Conservation (phyloP, 371 early-diverging fungal species). For the Paramicrosporidium saccamoebae region DNA sequence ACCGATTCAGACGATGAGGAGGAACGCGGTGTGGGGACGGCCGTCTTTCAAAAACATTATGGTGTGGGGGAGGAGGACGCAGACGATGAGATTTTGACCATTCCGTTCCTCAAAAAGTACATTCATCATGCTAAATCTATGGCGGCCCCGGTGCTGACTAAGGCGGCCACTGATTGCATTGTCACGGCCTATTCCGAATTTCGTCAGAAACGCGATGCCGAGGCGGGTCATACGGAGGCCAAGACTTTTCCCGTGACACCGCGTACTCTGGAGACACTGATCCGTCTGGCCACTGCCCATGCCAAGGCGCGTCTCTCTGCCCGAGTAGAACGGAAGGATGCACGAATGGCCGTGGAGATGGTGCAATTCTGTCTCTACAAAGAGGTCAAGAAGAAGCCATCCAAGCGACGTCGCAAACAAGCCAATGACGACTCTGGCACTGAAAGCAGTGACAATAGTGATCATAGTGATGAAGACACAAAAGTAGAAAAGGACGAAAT, state of each 20-base stretch:
- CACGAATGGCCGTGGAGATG: slow-evolving; percentile 42
- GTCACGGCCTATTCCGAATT: slow-evolving; percentile 40
- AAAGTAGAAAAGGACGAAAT: no score
- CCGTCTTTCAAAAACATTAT: slow-evolving; percentile 5
- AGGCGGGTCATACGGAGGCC: slow-evolving; percentile 5
- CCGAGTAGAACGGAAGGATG: slow-evolving; percentile 49
- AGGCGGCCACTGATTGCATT: slow-evolving; percentile 38
- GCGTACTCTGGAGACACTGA: slow-evolving; percentile 92
- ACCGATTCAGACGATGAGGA: slow-evolving; percentile 2
- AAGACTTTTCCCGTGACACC: slow-evolving; percentile 60
- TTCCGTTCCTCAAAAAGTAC: slow-evolving; percentile 41
- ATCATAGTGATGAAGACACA: no score
- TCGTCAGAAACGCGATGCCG: slow-evolving; percentile 8
- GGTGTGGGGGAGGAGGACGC: slow-evolving; percentile 1
- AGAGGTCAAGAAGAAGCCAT: slow-evolving; percentile 17
- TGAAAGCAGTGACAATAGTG: no score
- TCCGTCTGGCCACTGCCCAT: slow-evolving; percentile 91
- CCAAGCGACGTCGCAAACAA: slow-evolving; percentile 19
- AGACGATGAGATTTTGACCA: slow-evolving; percentile 18
- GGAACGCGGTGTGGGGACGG: slow-evolving; percentile 2
- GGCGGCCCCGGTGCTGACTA: slow-evolving; percentile 24
- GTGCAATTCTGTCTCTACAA: slow-evolving; percentile 71
- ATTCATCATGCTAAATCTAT: slow-evolving; percentile 44
- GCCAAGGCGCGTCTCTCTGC: slow-evolving; percentile 74
- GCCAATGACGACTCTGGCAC: no score